Percentiles rank a stretch among this genome's conserved stretches.
phyloP scores from a whole-genome alignment of 1,284 basidiomycete genomes.

The Schizophyllum commune region DNA sequence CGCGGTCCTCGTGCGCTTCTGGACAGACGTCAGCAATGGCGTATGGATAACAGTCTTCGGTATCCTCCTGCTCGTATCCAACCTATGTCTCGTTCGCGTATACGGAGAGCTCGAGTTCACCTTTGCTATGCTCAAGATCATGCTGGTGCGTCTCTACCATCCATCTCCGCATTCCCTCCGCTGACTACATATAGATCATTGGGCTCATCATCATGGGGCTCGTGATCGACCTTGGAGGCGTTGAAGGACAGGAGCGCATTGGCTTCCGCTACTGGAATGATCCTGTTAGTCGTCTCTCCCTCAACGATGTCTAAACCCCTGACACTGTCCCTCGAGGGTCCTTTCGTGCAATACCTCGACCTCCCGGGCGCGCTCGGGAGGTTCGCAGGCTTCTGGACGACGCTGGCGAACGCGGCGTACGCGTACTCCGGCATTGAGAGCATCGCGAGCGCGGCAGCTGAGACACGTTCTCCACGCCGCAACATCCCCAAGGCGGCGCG shows the following conservation, averaged over 20 bases:
- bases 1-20: constrained; percentile 8
- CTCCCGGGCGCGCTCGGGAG: constrained; percentile 14
- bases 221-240: constrained; percentile 19
- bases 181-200: constrained; percentile 1
- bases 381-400: constrained; percentile 16
- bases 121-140: constrained; percentile 12
- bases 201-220: constrained; percentile 4
- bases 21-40: constrained; percentile 3
- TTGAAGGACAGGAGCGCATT: constrained; percentile 15
- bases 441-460: constrained; percentile 37
- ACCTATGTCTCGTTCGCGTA: constrained; percentile 3
- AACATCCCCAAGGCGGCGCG: constrained; percentile 34
- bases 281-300: constrained; percentile 6
- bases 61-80: not conserved
- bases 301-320: not conserved
- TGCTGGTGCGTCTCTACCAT: constrained; percentile 9
- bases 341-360: constrained; percentile 8
- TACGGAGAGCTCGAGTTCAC: constrained; percentile 8
- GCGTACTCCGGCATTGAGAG: constrained; percentile 14
- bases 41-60: not conserved
- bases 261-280: constrained; percentile 19
- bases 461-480: constrained; percentile 22
- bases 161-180: constrained; percentile 3
- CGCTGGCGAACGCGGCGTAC: constrained; percentile 13
- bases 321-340: constrained; percentile 1